These are phyloP conservation scores for Beauveria brongniartii DNA, from an alignment of 2,329 filamentous ascomycete genomes.

Conservation along the genomic window DNA sequence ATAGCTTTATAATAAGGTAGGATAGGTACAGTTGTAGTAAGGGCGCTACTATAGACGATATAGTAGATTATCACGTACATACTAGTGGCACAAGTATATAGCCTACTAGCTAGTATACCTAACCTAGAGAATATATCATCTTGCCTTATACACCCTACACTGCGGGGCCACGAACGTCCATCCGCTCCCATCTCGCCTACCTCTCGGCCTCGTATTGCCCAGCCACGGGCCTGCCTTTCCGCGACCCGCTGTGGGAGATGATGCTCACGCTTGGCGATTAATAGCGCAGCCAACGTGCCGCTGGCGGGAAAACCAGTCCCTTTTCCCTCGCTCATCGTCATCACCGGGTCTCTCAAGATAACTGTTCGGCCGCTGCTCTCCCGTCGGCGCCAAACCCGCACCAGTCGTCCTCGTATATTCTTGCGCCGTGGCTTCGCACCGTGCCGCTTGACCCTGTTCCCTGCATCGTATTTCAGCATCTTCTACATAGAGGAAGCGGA, in stretches of 20 bases:
- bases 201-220: constrained; percentile 4
- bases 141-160: no score
- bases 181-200: neutral
- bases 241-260: neutral
- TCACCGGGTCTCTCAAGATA: neutral
- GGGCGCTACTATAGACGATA: no score
- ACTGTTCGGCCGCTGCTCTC: neutral
- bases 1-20: no score
- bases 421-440: neutral
- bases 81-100: no score
- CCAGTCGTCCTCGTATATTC: neutral
- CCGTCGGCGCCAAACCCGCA: neutral
- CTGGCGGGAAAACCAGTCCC: neutral
- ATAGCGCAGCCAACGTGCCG: neutral
- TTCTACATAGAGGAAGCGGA: neutral
- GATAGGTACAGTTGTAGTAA: no score
- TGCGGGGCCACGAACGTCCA: constrained; percentile 7
- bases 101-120: no score
- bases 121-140: no score
- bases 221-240: neutral
- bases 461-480: neutral
- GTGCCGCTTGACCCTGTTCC: neutral
- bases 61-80: no score
- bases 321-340: neutral
- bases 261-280: neutral